Percentiles rank a stretch among this genome's conserved stretches.
Evolutionary conservation across 2,329 filamentous ascomycete species (phyloP).

Genomic region (Cytospora schulzeri): DNA sequence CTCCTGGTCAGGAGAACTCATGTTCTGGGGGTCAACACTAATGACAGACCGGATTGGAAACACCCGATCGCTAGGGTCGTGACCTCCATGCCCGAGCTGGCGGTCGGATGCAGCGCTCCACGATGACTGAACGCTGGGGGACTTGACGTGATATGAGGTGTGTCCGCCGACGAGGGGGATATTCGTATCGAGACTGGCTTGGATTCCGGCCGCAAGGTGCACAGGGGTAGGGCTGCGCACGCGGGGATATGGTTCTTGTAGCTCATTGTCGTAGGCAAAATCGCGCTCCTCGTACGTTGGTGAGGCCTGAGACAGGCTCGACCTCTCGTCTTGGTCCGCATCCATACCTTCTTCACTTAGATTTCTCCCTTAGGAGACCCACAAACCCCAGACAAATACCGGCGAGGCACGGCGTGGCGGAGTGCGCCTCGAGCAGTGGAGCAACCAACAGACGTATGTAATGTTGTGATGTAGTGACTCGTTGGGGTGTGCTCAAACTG

Average conservation of each 20-base stretch:
- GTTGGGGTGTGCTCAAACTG: neutral
- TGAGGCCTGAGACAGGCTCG: conserved; percentile 3
- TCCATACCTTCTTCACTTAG: conserved; percentile 16
- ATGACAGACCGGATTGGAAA: conserved; percentile 83
- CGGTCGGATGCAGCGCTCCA: conserved; percentile 47
- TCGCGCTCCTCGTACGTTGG: conserved; percentile 3
- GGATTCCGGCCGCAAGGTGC: neutral
- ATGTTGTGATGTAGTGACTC: neutral
- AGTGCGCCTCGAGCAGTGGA: neutral
- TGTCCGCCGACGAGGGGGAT: conserved; percentile 2
- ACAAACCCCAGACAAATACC: conserved; percentile 13
- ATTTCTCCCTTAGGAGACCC: conserved; percentile 16
- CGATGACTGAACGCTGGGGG: conserved; percentile 38
- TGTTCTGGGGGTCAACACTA: conserved; percentile 61
- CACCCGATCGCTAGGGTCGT: conserved; percentile 59
- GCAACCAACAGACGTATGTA: neutral
- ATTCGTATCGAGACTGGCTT: conserved; percentile 14
- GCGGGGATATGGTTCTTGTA: neutral
- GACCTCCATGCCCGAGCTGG: conserved; percentile 39
- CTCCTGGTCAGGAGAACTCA: conserved; percentile 44
- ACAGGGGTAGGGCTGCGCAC: conserved; percentile 11
- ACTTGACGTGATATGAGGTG: conserved; percentile 8
- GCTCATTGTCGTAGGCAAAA: neutral
- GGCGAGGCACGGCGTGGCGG: neutral
- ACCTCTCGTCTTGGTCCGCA: neutral